Conservation (phyloP, 345 rosid genomes). For the Pistacia integerrima region DNA sequence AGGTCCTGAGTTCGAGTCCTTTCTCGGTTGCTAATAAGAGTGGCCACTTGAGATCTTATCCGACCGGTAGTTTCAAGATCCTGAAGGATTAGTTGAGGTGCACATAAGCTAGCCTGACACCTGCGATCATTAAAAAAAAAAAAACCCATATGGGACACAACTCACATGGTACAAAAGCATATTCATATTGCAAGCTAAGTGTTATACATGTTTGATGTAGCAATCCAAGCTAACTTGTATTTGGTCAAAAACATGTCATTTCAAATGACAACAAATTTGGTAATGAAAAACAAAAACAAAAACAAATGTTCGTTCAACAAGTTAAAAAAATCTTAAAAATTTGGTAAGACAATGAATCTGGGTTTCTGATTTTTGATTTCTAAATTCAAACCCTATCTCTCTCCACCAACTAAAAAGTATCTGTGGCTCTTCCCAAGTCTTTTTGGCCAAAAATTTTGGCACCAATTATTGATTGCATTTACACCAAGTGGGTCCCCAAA, state of each 20-base stretch:
- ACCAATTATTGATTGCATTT: neutral
- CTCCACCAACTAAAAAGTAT: conserved; percentile 13
- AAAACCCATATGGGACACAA: neutral
- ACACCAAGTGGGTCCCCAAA: conserved; percentile 19
- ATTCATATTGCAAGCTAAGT: neutral
- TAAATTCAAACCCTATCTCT: neutral
- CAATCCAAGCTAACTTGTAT: conserved; percentile 16
- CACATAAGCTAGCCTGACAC: too few relatives aligned
- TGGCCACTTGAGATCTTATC: too few relatives aligned
- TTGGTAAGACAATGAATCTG: conserved; percentile 6
- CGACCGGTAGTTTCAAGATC: too few relatives aligned
- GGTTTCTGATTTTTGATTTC: neutral
- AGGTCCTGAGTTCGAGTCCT: too few relatives aligned
- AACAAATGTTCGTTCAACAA: neutral
- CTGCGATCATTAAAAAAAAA: too few relatives aligned
- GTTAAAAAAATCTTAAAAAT: neutral
- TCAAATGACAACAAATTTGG: conserved; percentile 14
- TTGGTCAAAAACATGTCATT: conserved; percentile 11
- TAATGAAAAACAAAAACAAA: neutral
- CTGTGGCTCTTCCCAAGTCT: conserved; percentile 18
- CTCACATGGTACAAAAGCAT: neutral
- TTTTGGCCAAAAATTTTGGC: conserved; percentile 24
- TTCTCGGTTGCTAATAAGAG: too few relatives aligned
- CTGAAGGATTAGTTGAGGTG: too few relatives aligned
- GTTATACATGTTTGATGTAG: neutral